Base-by-base conservation (phyloP, 2,329 filamentous ascomycete species). In the Raffaelea arxii region DNA sequence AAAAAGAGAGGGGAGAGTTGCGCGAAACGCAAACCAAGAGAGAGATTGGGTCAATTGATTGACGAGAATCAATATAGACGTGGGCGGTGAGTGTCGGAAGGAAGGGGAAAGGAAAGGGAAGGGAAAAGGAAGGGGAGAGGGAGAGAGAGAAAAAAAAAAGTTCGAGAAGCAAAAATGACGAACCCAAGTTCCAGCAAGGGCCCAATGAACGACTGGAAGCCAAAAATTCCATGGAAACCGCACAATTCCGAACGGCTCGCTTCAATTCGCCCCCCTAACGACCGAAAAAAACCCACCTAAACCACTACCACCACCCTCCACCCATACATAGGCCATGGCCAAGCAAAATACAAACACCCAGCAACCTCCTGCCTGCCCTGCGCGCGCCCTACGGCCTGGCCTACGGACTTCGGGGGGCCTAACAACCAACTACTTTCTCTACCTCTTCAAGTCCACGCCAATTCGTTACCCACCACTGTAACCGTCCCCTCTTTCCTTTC, bases 181-280 rank as follows among this genome's bases (percentile, higher is more conserved):
- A 39, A 39, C 9, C 11, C 18, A 25, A 27, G 35, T n/a, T n/a
- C n/a, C n/a, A n/a, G n/a, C n/a, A n/a, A n/a, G n/a, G n/a, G n/a
- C n/a, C n/a, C n/a, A n/a, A n/a, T n/a, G n/a, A n/a, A n/a, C 11
- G 37, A 25, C 40, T 39, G 46, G 40, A 22, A 49, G 37, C 40
- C 47, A 37, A 45, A 47, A 37, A 40, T 48, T 48, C 42, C 46
- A 37, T 41, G 30, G 45, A 47, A 50, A 53, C 51, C 51, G 51
- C 51, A 53, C 51, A 53, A 51, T 53, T 49, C 51, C 51, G 51
- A 53, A 6, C 41, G 44, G 44, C 23, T 41, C 35, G 40, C 43
- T 18, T 32, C 46, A 36, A 38, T n/a, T n/a, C n/a, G 19, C 38
- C 41, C 24, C n/a, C n/a, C n/a, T n/a, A n/a, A n/a, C n/a, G n/a